These are phyloP conservation scores for Myxozyma mucilagina DNA, from an alignment of 805 yeast species.

Conservation along the genomic window DNA sequence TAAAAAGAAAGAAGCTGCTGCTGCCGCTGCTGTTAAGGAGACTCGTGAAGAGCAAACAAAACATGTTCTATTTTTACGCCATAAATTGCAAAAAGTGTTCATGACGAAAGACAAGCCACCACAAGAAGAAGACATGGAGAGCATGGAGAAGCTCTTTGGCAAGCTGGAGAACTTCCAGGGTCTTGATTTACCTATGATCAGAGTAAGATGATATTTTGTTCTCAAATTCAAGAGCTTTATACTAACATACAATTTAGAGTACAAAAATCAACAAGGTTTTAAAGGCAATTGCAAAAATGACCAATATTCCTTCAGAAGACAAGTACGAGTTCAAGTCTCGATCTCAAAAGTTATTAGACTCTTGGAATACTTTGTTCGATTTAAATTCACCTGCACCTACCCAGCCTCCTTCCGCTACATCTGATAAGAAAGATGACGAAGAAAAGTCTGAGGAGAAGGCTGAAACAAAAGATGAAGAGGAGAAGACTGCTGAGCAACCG, in stretches of 20 bases:
- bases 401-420: neutral
- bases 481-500: neutral
- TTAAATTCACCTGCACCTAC: slow-evolving; percentile 12
- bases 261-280: slow-evolving; percentile 42
- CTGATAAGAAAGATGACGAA: neutral
- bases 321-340: slow-evolving; percentile 38
- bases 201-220: neutral
- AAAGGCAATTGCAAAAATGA: slow-evolving; percentile 37
- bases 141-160: slow-evolving; percentile 35
- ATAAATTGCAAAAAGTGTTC: slow-evolving; percentile 39
- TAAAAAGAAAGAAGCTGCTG: slow-evolving; percentile 20
- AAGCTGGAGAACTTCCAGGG: slow-evolving; percentile 38
- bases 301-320: slow-evolving; percentile 38
- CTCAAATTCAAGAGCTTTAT: neutral
- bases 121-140: slow-evolving; percentile 35
- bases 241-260: neutral
- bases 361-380: slow-evolving; percentile 33
- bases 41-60: slow-evolving; percentile 28
- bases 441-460: neutral
- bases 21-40: slow-evolving; percentile 12
- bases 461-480: neutral
- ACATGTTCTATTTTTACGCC: slow-evolving; percentile 37
- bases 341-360: slow-evolving; percentile 33
- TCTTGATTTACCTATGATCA: slow-evolving; percentile 38
- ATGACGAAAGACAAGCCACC: slow-evolving; percentile 34